These are phyloP conservation scores for Neurospora sp. DNA, from an alignment of 495 filamentous ascomycete species.

Conservation along the genomic window DNA sequence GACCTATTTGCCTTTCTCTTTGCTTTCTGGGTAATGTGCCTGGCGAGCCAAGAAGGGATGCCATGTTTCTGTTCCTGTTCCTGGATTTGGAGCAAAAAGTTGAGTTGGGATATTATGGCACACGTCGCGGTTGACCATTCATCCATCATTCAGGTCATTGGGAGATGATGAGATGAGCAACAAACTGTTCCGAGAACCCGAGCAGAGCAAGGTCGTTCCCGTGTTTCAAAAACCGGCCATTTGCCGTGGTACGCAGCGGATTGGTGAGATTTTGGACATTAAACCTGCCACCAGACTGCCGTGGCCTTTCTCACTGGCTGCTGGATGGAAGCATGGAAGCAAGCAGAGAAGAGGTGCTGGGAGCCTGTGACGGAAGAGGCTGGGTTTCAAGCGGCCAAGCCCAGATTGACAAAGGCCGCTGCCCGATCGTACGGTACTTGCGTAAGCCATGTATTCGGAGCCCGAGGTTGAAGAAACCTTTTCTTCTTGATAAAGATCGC, in stretches of 20 bases:
- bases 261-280: not conserved
- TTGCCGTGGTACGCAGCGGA: slow-evolving; percentile 7
- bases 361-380: not conserved
- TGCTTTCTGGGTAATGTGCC: not conserved
- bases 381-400: not conserved
- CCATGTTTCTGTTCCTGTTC: not conserved
- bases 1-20: not conserved
- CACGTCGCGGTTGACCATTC: not conserved
- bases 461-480: not conserved
- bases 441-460: not conserved
- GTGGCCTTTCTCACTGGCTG: not conserved
- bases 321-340: not conserved
- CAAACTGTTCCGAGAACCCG: not conserved
- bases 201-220: not conserved
- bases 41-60: not conserved
- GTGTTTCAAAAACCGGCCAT: slow-evolving; percentile 13
- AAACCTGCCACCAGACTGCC: not conserved
- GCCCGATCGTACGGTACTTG: not conserved
- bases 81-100: not conserved
- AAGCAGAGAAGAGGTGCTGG: not conserved
- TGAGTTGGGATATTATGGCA: not conserved
- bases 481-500: not conserved
- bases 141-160: not conserved
- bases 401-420: not conserved
- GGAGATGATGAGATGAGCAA: not conserved